These are phyloP conservation scores for Fusarium coffeatum DNA, from an alignment of 2,329 filamentous ascomycete species.

Conservation along the genomic window DNA sequence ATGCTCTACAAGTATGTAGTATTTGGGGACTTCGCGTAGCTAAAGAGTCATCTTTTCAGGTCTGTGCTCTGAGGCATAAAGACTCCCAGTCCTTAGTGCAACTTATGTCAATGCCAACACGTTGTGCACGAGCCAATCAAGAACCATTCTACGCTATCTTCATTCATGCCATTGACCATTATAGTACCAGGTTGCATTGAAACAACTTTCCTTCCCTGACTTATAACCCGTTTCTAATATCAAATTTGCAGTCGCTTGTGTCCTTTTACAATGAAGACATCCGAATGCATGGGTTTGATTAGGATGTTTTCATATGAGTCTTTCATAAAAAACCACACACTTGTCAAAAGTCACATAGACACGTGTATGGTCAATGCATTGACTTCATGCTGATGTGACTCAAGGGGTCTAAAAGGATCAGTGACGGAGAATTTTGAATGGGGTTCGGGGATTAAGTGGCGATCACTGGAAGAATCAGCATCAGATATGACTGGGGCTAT, in stretches of 20 bases:
- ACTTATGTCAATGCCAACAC: background rate
- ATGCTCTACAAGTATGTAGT: background rate
- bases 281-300: background rate
- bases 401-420: background rate
- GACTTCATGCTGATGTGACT: background rate
- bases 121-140: background rate
- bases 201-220: background rate
- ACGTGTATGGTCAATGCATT: background rate
- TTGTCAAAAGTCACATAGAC: background rate
- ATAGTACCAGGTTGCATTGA: background rate
- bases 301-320: background rate
- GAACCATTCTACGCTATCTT: background rate
- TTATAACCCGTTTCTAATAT: background rate
- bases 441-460: background rate
- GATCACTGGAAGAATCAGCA: background rate
- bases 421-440: background rate
- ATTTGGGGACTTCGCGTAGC: background rate
- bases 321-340: background rate
- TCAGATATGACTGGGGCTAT: background rate
- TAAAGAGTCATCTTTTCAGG: background rate
- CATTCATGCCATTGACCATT: background rate
- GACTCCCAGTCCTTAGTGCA: background rate
- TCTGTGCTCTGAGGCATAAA: background rate
- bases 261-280: background rate
- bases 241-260: accelerated